Conservation (phyloP, 441 rosid genomes). For the Gossypium schwendimanii region DNA sequence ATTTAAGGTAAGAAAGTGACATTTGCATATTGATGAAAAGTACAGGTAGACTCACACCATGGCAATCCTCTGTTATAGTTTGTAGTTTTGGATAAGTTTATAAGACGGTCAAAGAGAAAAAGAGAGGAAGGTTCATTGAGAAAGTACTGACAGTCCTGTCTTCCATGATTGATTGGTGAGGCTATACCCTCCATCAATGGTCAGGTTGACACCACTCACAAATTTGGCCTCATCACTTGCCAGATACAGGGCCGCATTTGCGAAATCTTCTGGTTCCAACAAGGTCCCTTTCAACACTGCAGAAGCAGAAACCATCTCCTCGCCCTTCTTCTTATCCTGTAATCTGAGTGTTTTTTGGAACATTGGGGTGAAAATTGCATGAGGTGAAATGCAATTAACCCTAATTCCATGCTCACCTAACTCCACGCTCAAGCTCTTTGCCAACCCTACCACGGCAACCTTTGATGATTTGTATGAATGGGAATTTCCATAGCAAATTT, state of each 20-base stretch:
- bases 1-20: neutral
- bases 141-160: neutral
- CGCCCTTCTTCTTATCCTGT: neutral
- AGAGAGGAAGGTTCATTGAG: neutral
- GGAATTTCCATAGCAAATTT: neutral
- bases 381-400: slow-evolving; percentile 41
- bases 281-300: slow-evolving; percentile 22
- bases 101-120: neutral
- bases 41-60: neutral
- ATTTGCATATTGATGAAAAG: neutral
- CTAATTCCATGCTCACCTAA: slow-evolving; percentile 40
- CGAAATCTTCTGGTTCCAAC: slow-evolving; percentile 24
- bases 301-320: neutral
- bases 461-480: slow-evolving; percentile 33
- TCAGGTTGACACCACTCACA: slow-evolving; percentile 9
- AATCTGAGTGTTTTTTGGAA: neutral
- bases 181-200: slow-evolving; percentile 13
- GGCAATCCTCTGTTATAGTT: neutral
- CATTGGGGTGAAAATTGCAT: slow-evolving; percentile 21
- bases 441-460: slow-evolving; percentile 33
- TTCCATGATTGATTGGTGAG: slow-evolving; percentile 8
- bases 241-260: slow-evolving; percentile 32
- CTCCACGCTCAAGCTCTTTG: slow-evolving; percentile 39
- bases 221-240: slow-evolving; percentile 19
- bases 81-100: neutral